Conservation (phyloP, 2,329 filamentous ascomycete species). For the Chalaropsis ovoidea region DNA sequence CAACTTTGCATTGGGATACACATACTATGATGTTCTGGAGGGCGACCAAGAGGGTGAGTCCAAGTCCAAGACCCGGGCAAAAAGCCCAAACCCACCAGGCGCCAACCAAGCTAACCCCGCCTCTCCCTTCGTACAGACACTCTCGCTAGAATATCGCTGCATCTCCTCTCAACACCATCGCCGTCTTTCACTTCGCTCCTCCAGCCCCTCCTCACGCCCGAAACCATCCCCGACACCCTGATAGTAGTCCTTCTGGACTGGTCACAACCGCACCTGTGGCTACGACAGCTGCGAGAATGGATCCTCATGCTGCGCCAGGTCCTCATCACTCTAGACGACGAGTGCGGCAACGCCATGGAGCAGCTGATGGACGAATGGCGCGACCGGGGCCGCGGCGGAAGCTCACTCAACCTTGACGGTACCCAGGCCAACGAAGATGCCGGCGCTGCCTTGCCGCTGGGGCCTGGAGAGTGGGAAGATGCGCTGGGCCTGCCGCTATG, state of each 20-base stretch:
- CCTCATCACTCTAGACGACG: conserved; percentile 59
- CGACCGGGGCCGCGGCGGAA: conserved; percentile 59
- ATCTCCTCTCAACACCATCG: conserved; percentile 77
- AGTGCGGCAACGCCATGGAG: conserved; percentile 74
- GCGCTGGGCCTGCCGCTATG: conserved; percentile 76
- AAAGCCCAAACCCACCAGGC: not conserved
- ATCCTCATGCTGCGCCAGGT: conserved; percentile 71
- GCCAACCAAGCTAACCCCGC: not conserved
- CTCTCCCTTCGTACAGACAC: conserved; percentile 50
- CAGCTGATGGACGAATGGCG: conserved; percentile 74
- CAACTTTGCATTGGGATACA: conserved; percentile 85
- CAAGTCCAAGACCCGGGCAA: not conserved
- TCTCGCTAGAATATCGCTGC: conserved; percentile 77
- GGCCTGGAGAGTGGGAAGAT: conserved; percentile 88
- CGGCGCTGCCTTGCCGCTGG: conserved; percentile 63
- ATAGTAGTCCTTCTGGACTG: conserved; percentile 91
- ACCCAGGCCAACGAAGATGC: conserved; percentile 52
- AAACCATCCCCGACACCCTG: conserved; percentile 75
- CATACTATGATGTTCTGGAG: conserved; percentile 88
- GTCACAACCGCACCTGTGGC: conserved; percentile 87
- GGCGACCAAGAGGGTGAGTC: conserved; percentile 76
- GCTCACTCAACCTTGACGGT: conserved; percentile 53
- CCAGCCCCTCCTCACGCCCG: conserved; percentile 70
- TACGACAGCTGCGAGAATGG: conserved; percentile 82
- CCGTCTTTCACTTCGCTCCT: conserved; percentile 73